These are phyloP conservation scores for Cordyceps militaris DNA, from an alignment of 2,329 filamentous ascomycete genomes.

Conservation along the genomic window DNA sequence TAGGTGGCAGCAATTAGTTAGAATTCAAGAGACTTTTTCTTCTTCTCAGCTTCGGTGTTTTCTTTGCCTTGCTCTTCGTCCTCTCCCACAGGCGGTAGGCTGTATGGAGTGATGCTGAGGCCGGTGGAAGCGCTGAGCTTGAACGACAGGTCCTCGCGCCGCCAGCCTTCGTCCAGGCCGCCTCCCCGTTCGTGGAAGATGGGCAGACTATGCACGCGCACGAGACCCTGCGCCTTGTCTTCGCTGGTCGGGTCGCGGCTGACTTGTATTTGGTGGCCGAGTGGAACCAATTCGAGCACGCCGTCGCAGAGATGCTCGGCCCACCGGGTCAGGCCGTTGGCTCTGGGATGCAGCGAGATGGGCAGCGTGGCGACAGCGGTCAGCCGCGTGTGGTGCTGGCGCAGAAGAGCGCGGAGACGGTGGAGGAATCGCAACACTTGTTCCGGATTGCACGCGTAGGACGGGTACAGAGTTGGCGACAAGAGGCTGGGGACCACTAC, in stretches of 20 bases:
- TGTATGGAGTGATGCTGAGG: constrained; percentile 81
- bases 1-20: constrained; percentile 25
- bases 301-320: constrained; percentile 80
- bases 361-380: constrained; percentile 73
- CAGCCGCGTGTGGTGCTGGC: constrained; percentile 55
- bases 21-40: constrained; percentile 65
- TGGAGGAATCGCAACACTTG: constrained; percentile 78
- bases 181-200: constrained; percentile 85
- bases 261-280: constrained; percentile 50
- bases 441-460: constrained; percentile 60
- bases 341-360: constrained; percentile 69
- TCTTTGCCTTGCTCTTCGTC: constrained; percentile 40
- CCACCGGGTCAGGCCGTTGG: constrained; percentile 72
- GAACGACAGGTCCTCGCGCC: constrained; percentile 84
- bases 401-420: constrained; percentile 65
- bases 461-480: constrained; percentile 76
- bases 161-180: constrained; percentile 58
- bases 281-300: constrained; percentile 73
- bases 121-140: constrained; percentile 73
- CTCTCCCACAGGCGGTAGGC: constrained; percentile 77
- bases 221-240: constrained; percentile 69
- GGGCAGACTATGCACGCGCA: constrained; percentile 76
- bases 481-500: constrained; percentile 79
- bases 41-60: constrained; percentile 40
- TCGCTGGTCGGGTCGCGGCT: constrained; percentile 53